Conservation (phyloP, 23 red algal species). For the Chondrus crispus region DNA sequence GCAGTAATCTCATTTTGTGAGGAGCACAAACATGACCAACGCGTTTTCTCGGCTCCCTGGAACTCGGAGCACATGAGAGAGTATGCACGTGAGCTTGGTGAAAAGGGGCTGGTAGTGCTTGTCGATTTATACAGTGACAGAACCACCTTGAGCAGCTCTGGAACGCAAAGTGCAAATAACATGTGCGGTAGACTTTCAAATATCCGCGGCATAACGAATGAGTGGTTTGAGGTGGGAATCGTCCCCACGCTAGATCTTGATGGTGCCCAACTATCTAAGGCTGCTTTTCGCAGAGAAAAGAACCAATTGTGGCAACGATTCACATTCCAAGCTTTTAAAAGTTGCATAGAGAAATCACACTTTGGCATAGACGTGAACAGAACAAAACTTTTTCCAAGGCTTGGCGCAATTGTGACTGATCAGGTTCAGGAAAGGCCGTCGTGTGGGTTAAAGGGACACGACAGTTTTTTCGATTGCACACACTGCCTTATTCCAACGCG, state of each 20-base stretch:
- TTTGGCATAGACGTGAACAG: background rate
- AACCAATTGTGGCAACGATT: background rate
- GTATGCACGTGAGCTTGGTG: background rate
- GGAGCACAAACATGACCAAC: background rate
- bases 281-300: background rate
- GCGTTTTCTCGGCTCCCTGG: background rate
- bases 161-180: background rate
- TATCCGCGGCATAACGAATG: background rate
- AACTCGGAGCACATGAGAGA: background rate
- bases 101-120: background rate
- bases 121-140: background rate
- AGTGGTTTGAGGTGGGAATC: constrained; percentile 1
- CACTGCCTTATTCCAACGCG: constrained; percentile 4
- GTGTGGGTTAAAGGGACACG: background rate
- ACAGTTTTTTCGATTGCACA: background rate
- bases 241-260: background rate
- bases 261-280: background rate
- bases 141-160: background rate
- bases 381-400: background rate
- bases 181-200: background rate
- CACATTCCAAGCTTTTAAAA: background rate
- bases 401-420: background rate
- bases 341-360: background rate
- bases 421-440: background rate
- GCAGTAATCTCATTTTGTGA: background rate